Conservation (phyloP, 2,329 filamentous ascomycete species). For the Aspergillaceae sp. region DNA sequence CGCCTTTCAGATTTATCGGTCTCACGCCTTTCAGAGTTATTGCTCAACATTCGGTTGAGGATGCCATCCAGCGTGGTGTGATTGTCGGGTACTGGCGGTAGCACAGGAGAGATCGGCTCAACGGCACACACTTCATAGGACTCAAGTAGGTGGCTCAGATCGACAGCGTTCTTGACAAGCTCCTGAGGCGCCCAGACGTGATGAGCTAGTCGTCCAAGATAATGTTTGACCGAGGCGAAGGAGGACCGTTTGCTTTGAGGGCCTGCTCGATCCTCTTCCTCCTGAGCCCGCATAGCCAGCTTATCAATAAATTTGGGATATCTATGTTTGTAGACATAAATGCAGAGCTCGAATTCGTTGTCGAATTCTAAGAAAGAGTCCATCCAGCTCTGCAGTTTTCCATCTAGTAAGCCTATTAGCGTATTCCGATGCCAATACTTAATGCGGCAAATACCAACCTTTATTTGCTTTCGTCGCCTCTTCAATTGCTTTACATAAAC, state of each 20-base stretch:
- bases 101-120: slow-evolving; percentile 13
- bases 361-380: too few relatives aligned
- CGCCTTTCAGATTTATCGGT: slow-evolving; percentile 6
- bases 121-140: slow-evolving; percentile 10
- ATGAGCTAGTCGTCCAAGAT: slow-evolving; percentile 40
- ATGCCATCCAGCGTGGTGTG: slow-evolving; percentile 15
- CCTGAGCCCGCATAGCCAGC: not conserved
- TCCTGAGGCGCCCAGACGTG: slow-evolving; percentile 33
- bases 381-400: too few relatives aligned
- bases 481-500: too few relatives aligned
- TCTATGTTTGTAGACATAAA: too few relatives aligned
- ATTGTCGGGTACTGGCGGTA: slow-evolving; percentile 9
- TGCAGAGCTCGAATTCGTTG: too few relatives aligned
- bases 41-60: slow-evolving; percentile 19
- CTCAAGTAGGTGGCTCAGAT: slow-evolving; percentile 26
- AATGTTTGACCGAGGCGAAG: slow-evolving; percentile 31
- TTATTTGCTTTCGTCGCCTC: too few relatives aligned
- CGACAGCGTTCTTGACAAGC: slow-evolving; percentile 28
- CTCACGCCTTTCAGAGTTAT: slow-evolving; percentile 4
- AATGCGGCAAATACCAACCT: too few relatives aligned
- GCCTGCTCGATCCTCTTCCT: slow-evolving; percentile 2
- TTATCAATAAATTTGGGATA: not conserved
- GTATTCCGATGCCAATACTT: too few relatives aligned
- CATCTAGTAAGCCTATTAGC: too few relatives aligned
- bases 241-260: slow-evolving; percentile 4